Evolutionary conservation across 345 rosid species (phyloP), one percentile per base, ranked within the genome.

Genomic region (Syzygium oleosum): DNA sequence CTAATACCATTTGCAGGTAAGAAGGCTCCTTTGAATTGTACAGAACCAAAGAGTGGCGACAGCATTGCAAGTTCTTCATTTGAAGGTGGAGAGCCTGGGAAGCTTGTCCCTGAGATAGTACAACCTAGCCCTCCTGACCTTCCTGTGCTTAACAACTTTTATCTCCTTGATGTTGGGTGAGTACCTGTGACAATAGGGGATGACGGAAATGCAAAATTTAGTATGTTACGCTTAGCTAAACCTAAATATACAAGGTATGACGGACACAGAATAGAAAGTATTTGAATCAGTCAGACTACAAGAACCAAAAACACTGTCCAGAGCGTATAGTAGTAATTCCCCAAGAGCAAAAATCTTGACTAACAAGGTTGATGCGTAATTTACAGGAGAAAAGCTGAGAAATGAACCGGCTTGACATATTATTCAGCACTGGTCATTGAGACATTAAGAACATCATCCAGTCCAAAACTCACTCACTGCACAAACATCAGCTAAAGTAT

Each of bases 91-190:
- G 52, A 97, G 89, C 93, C 98, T 93, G 87, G 99, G 98, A 89
- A 97, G 96, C 92, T 97, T 96, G 89, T 96, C 95, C 90, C 99
- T 92, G 43, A 95, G 94, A 91, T 97, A 95, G 91, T 96, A 97
- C 88, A 96, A 89, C 90, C 97, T 91, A 22, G 99, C 97, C 93
- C 98, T 94, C 92, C 99, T 93, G 52, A 95, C 98, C 92, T 95
- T 96, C 91, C 96, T 91, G 90, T 94, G 97, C 4, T 41, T 91
- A 53, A 91, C 90, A 11, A 97, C 95, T 91, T 87, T 94, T 65
- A 97, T 92, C 93, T 96, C 98, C 92, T 95, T 94, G 53, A 95
- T 90, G 89, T 91, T 94, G 4, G 98, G 98, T 1, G 98, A 97
- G 91, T 95, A 97, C 88, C 99, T 96, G 93, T 27, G 1, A 54